phyloP scores from a whole-genome alignment of 192 early-diverging fungal species.

The Podila epicladia region DNA sequence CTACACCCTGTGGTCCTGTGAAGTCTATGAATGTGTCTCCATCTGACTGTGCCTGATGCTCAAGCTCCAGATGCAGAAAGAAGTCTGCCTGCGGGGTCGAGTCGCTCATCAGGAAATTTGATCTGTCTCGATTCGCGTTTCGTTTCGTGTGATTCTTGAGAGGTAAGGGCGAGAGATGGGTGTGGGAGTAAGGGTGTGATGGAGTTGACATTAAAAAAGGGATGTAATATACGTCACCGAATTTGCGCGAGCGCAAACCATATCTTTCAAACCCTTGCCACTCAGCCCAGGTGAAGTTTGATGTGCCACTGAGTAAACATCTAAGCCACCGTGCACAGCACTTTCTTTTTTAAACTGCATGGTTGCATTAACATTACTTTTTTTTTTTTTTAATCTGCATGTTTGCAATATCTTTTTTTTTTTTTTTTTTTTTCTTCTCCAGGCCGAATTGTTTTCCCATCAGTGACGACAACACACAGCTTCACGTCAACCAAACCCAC shows the following conservation, averaged over 20 bases:
- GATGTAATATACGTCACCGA: too few relatives aligned
- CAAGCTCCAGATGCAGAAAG: slow-evolving; percentile 43
- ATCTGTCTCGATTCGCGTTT: background rate
- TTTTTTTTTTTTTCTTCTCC: too few relatives aligned
- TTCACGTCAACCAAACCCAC: background rate
- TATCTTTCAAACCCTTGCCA: too few relatives aligned
- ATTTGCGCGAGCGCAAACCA: too few relatives aligned
- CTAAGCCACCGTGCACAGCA: too few relatives aligned
- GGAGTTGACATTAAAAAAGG: too few relatives aligned
- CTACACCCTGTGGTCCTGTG: background rate
- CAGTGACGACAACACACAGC: background rate
- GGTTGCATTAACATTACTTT: too few relatives aligned
- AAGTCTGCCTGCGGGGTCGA: slow-evolving; percentile 33
- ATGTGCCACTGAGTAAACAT: too few relatives aligned
- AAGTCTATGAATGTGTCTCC: background rate
- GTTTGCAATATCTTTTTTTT: too few relatives aligned
- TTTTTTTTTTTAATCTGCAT: too few relatives aligned
- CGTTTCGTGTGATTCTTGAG: background rate
- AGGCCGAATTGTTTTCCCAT: slow-evolving; percentile 1
- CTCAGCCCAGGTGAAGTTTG: too few relatives aligned
- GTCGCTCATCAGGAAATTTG: slow-evolving; percentile 20
- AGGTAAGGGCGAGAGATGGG: background rate
- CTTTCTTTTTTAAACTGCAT: too few relatives aligned
- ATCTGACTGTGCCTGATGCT: background rate
- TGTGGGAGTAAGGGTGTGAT: background rate